Percentiles rank a stretch among this genome's conserved stretches.
Evolutionary conservation across 768 basidiomycete species (phyloP).

Genomic region (Termitomyces titanicus): DNA sequence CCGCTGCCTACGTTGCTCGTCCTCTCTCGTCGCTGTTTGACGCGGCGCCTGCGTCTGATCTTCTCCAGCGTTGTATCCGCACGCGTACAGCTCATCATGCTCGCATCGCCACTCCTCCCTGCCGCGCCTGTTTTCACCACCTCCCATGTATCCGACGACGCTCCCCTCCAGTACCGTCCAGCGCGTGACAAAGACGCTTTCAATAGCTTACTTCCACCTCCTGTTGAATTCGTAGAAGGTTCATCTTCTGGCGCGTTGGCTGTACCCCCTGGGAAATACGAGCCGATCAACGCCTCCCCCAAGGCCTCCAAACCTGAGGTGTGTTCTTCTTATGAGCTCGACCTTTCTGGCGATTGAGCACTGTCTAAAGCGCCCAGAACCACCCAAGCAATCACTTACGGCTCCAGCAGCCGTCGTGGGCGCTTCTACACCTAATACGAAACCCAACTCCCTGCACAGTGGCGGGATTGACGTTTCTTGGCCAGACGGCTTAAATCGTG

Average conservation of each 20-base stretch:
- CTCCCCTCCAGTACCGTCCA: constrained; percentile 51
- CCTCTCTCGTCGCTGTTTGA: constrained; percentile 1
- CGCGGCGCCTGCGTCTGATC: constrained; percentile 9
- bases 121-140: constrained; percentile 45
- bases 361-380: constrained; percentile 15
- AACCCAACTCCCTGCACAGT: constrained; percentile 42
- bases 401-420: constrained; percentile 18
- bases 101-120: constrained; percentile 62
- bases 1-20: constrained; percentile 1
- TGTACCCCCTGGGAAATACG: constrained; percentile 72
- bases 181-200: constrained; percentile 71
- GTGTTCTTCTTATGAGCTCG: constrained; percentile 19
- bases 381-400: constrained; percentile 11
- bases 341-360: not conserved
- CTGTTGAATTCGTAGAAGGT: constrained; percentile 80
- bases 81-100: constrained; percentile 41
- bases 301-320: constrained; percentile 49
- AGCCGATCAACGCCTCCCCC: constrained; percentile 73
- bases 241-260: constrained; percentile 75
- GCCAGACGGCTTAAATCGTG: constrained; percentile 47
- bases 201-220: constrained; percentile 75
- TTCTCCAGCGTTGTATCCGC: not conserved
- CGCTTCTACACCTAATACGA: constrained; percentile 19
- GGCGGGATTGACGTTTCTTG: constrained; percentile 60
- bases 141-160: constrained; percentile 46